Conservation (phyloP, 805 yeast species). For the Kodamaea neixiangensis region DNA sequence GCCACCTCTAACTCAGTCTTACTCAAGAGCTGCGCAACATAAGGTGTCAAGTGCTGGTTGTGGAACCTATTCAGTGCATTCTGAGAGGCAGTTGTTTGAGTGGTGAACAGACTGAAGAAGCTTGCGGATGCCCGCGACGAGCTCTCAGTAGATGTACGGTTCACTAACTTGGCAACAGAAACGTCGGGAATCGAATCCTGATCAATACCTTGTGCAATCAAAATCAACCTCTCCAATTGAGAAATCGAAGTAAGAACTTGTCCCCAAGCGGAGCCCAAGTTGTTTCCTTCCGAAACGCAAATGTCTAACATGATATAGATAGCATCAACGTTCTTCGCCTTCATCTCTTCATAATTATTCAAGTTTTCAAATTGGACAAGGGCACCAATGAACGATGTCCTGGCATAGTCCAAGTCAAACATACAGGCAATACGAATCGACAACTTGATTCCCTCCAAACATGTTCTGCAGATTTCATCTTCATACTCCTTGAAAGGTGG, state of each 20-base stretch:
- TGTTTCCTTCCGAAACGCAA: slow-evolving; percentile 79
- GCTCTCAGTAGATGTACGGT: slow-evolving; percentile 49
- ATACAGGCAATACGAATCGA: slow-evolving; percentile 82
- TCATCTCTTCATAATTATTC: slow-evolving; percentile 76
- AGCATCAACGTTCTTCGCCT: slow-evolving; percentile 78
- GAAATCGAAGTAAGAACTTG: slow-evolving; percentile 80
- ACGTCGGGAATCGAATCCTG: slow-evolving; percentile 86
- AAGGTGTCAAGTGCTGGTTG: slow-evolving; percentile 64
- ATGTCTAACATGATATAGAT: slow-evolving; percentile 70
- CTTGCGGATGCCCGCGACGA: slow-evolving; percentile 37
- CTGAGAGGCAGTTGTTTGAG: slow-evolving; percentile 56
- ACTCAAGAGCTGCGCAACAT: slow-evolving; percentile 56
- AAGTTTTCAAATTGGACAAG: slow-evolving; percentile 83
- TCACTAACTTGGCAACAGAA: slow-evolving; percentile 68
- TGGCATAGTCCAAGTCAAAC: slow-evolving; percentile 80
- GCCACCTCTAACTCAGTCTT: slow-evolving; percentile 74
- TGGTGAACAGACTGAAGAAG: slow-evolving; percentile 59
- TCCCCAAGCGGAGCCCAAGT: slow-evolving; percentile 74
- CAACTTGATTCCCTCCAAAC: slow-evolving; percentile 83
- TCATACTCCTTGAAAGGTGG: slow-evolving; percentile 91
- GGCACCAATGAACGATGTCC: slow-evolving; percentile 87
- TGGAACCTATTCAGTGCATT: slow-evolving; percentile 69
- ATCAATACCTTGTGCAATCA: slow-evolving; percentile 84
- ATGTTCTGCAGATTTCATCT: slow-evolving; percentile 60
- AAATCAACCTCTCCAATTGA: slow-evolving; percentile 86